phyloP scores from a whole-genome alignment of 768 basidiomycete species.

The Leccinum fibrillosum region DNA sequence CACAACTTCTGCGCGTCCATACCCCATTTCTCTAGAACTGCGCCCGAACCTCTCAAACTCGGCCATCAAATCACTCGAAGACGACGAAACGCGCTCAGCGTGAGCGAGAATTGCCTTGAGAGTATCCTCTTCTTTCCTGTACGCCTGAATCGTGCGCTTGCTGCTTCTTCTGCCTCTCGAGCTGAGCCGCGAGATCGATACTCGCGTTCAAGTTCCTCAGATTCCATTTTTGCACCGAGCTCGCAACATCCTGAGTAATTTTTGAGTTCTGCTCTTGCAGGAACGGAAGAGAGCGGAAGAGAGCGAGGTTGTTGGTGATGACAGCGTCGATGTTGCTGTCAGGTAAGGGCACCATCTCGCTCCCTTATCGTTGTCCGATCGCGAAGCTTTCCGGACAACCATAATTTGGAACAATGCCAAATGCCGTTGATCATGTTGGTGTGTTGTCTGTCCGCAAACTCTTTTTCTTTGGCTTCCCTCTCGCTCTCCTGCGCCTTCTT shows the following conservation, averaged over 20 bases:
- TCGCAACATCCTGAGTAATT: conserved; percentile 79
- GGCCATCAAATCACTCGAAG: conserved; percentile 42
- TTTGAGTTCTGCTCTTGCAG: conserved; percentile 93
- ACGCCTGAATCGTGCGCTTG: conserved; percentile 71
- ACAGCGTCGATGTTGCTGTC: conserved; percentile 67
- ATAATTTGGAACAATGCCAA: conserved; percentile 93
- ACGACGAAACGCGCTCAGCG: conserved; percentile 33
- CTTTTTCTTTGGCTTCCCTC: conserved; percentile 79
- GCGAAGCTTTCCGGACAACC: conserved; percentile 88
- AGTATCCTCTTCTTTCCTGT: conserved; percentile 85
- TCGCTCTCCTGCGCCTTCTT: conserved; percentile 73
- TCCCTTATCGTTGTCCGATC: conserved; percentile 78
- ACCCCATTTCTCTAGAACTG: conserved; percentile 56
- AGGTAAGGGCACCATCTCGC: conserved; percentile 15
- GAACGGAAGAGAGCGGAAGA: conserved; percentile 74
- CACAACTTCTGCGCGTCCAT: conserved; percentile 68
- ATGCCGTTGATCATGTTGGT: conserved; percentile 78
- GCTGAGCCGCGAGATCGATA: conserved; percentile 84
- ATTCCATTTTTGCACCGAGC: conserved; percentile 81
- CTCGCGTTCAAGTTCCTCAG: conserved; percentile 63
- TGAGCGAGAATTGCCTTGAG: conserved; percentile 71
- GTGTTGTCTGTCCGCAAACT: conserved; percentile 80
- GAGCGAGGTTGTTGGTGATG: conserved; percentile 85
- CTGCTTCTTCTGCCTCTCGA: conserved; percentile 76
- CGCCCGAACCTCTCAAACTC: conserved; percentile 44